These are phyloP conservation scores for Priceomyces medius DNA, from an alignment of 805 yeast genomes.

Conservation along the genomic window DNA sequence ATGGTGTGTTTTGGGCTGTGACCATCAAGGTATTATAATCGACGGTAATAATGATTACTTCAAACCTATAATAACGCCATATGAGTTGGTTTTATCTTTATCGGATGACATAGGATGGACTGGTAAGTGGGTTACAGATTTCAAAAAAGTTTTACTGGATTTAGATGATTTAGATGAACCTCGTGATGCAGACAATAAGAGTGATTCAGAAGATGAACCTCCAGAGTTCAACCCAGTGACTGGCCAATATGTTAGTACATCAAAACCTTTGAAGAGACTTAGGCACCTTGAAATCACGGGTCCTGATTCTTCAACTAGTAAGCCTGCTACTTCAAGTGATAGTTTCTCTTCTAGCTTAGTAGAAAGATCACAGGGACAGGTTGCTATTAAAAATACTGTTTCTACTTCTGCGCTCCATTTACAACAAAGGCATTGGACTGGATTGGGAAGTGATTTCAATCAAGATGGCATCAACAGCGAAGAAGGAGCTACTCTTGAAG, in stretches of 20 bases:
- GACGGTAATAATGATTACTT: conserved; percentile 78
- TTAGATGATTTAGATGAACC: conserved; percentile 38
- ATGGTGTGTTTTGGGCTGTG: conserved; percentile 95
- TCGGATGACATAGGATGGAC: conserved; percentile 81
- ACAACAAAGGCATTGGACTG: conserved; percentile 80
- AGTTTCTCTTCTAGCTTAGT: conserved; percentile 40
- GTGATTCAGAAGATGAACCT: conserved; percentile 46
- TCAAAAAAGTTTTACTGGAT: conserved; percentile 49
- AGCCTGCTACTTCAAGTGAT: conserved; percentile 10
- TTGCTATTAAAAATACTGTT: conserved; percentile 72
- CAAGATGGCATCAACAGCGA: conserved; percentile 42
- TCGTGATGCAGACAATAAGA: conserved; percentile 22
- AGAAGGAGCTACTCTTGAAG: conserved; percentile 78
- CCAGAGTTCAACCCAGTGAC: conserved; percentile 91
- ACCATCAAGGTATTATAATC: conserved; percentile 86
- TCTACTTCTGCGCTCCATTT: conserved; percentile 84
- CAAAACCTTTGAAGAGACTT: conserved; percentile 71
- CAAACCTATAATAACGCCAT: conserved; percentile 92
- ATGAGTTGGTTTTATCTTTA: conserved; percentile 81
- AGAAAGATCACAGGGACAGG: conserved; percentile 31
- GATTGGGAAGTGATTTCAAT: conserved; percentile 81
- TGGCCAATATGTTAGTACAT: conserved; percentile 65
- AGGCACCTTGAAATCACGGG: conserved; percentile 61
- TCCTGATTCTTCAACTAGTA: conserved; percentile 19
- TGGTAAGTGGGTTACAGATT: conserved; percentile 89